phyloP scores from a whole-genome alignment of 2,329 filamentous ascomycete genomes.

The Aspergillus niger region DNA sequence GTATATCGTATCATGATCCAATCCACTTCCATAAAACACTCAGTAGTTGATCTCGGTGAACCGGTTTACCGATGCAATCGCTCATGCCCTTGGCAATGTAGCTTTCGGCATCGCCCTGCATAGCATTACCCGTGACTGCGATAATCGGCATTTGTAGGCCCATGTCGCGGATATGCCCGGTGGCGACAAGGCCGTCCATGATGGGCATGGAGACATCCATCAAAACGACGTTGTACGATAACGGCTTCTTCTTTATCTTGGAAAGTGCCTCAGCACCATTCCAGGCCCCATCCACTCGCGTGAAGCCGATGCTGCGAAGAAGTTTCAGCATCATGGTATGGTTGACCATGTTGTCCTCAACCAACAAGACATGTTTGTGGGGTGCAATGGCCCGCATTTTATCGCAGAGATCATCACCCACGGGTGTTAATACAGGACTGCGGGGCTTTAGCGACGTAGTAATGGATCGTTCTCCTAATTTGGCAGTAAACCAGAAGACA shows the following conservation, averaged over 20 bases:
- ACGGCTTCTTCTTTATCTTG: conserved; percentile 44
- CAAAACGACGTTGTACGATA: conserved; percentile 48
- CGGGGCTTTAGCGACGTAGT: too few species aligned
- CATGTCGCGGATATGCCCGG: conserved; percentile 44
- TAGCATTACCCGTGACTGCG: conserved; percentile 59
- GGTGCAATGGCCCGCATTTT: conserved; percentile 43
- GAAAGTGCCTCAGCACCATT: conserved; percentile 49
- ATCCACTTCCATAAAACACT: conserved; percentile 46
- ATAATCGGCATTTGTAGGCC: conserved; percentile 52
- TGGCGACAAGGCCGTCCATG: conserved; percentile 50
- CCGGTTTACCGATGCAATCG: conserved; percentile 58
- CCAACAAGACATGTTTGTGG: conserved; percentile 45
- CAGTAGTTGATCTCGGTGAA: conserved; percentile 53
- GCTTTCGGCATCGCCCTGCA: conserved; percentile 57
- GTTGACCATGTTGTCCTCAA: conserved; percentile 49
- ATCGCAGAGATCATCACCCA: conserved; percentile 21
- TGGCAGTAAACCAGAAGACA: conserved; percentile 56
- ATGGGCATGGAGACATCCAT: conserved; percentile 54
- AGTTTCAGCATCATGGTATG: conserved; percentile 46
- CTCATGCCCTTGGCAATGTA: conserved; percentile 59
- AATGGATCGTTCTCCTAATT: conserved; percentile 34
- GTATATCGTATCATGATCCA: conserved; percentile 15
- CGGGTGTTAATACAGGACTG: conserved; percentile 15
- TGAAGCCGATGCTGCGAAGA: conserved; percentile 43
- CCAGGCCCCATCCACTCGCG: conserved; percentile 45